Percentiles rank a stretch among this genome's conserved stretches.
phyloP scores from a whole-genome alignment of 129 eudicot species.

The Ambrosia trifida region DNA sequence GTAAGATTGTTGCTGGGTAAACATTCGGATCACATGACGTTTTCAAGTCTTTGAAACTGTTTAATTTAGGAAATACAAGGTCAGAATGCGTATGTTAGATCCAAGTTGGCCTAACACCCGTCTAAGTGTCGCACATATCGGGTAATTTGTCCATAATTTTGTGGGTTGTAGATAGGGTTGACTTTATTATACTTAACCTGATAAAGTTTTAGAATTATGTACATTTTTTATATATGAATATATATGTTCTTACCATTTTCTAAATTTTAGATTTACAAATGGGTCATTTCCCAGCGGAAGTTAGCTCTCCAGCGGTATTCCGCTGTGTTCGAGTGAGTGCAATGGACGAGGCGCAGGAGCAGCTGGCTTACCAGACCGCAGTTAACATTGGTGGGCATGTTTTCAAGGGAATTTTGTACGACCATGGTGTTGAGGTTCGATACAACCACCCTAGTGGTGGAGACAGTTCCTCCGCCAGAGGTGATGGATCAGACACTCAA shows the following conservation, averaged over 20 bases:
- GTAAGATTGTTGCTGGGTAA: too few relatives aligned
- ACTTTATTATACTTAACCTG: conserved; percentile 17
- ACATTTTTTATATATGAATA: not conserved
- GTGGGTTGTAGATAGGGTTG: conserved; percentile 31
- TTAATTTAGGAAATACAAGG: too few relatives aligned
- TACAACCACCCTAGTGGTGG: conserved; percentile 42
- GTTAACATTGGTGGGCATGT: conserved; percentile 78
- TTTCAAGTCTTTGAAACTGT: too few relatives aligned
- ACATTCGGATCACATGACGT: too few relatives aligned
- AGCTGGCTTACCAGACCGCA: conserved; percentile 79
- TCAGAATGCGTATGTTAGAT: too few relatives aligned
- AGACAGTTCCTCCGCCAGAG: conserved; percentile 40
- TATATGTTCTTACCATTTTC: not conserved
- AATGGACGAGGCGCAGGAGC: conserved; percentile 66
- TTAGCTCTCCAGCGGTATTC: conserved; percentile 67
- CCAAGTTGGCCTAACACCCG: too few relatives aligned
- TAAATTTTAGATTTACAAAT: conserved; percentile 66
- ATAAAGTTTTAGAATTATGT: not conserved
- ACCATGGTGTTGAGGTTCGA: conserved; percentile 68
- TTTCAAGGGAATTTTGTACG: conserved; percentile 83
- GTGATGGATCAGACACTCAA: conserved; percentile 38
- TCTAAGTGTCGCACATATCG: too few relatives aligned
- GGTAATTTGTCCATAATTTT: not conserved
- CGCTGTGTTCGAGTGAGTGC: conserved; percentile 77
- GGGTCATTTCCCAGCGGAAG: conserved; percentile 72